Evolutionary conservation across 2,329 filamentous ascomycete genomes (phyloP).

Genomic region (Teratosphaeria zuluensis): DNA sequence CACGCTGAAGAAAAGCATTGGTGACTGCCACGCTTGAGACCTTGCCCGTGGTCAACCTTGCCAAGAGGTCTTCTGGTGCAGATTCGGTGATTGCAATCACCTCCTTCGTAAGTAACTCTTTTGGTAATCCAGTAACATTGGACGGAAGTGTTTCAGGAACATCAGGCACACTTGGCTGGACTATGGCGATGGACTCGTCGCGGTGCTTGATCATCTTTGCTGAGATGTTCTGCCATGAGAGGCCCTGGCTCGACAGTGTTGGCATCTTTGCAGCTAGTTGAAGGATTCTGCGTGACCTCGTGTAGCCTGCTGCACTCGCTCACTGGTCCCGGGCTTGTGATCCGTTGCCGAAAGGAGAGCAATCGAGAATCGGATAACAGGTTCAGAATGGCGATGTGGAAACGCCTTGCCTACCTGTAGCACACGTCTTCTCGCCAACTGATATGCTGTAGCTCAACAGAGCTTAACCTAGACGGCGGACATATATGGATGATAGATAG

Average conservation of each 20-base stretch:
- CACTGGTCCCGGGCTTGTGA: not conserved
- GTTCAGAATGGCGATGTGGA: not conserved
- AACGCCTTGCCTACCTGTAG: not conserved
- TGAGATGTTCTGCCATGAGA: conserved; percentile 1
- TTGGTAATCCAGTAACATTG: conserved; percentile 39
- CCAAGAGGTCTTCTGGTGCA: conserved; percentile 34
- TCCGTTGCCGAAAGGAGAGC: not conserved
- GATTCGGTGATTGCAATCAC: conserved; percentile 44
- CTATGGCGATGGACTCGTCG: not conserved
- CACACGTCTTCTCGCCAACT: not conserved
- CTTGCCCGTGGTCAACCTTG: conserved; percentile 34
- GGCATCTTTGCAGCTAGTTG: not conserved
- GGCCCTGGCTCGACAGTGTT: not conserved
- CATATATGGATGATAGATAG: not conserved
- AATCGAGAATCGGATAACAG: not conserved
- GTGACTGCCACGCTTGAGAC: conserved; percentile 37
- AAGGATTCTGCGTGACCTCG: not conserved
- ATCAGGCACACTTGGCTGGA: conserved; percentile 30
- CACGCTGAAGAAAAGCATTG: conserved; percentile 46
- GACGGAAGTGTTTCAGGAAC: conserved; percentile 28
- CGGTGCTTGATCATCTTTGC: not conserved
- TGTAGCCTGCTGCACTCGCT: not conserved
- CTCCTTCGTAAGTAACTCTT: conserved; percentile 34
- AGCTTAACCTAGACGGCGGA: not conserved
- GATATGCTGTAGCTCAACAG: not conserved